These are phyloP conservation scores for Podosphaera fusca DNA, from an alignment of 2,329 filamentous ascomycete species.

Conservation along the genomic window DNA sequence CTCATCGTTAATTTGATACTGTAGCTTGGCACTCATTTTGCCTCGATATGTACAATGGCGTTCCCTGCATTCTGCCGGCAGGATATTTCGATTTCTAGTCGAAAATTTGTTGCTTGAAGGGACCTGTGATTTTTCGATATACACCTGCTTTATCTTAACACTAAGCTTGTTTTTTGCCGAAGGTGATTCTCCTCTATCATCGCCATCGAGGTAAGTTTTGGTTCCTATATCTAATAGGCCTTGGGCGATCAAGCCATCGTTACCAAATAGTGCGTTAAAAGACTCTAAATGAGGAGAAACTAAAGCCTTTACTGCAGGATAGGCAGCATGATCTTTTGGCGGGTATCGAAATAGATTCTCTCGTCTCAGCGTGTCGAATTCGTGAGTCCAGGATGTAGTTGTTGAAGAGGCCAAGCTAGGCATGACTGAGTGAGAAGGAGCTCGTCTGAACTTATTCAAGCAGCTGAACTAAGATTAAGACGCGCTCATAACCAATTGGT, in stretches of 20 bases:
- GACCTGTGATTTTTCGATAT: conserved; percentile 59
- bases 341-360: conserved; percentile 78
- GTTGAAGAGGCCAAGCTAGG: conserved; percentile 19
- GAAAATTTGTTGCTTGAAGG: conserved; percentile 68
- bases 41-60: conserved; percentile 80
- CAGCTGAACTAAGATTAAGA: neutral
- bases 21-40: conserved; percentile 58
- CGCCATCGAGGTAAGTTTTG: conserved; percentile 68
- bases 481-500: neutral
- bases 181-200: conserved; percentile 31
- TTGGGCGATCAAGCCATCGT: conserved; percentile 48
- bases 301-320: conserved; percentile 66
- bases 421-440: conserved; percentile 6
- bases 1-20: conserved; percentile 70
- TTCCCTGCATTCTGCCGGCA: conserved; percentile 84
- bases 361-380: conserved; percentile 67
- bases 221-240: conserved; percentile 74
- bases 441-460: neutral
- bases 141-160: conserved; percentile 59
- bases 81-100: conserved; percentile 56
- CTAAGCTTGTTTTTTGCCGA: conserved; percentile 49
- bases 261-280: conserved; percentile 73
- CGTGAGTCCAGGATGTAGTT: conserved; percentile 54
- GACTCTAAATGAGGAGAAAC: conserved; percentile 83
- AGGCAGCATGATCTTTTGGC: conserved; percentile 67